phyloP scores from a whole-genome alignment of 305 asterid genomes.

The Fraxinus velutina region DNA sequence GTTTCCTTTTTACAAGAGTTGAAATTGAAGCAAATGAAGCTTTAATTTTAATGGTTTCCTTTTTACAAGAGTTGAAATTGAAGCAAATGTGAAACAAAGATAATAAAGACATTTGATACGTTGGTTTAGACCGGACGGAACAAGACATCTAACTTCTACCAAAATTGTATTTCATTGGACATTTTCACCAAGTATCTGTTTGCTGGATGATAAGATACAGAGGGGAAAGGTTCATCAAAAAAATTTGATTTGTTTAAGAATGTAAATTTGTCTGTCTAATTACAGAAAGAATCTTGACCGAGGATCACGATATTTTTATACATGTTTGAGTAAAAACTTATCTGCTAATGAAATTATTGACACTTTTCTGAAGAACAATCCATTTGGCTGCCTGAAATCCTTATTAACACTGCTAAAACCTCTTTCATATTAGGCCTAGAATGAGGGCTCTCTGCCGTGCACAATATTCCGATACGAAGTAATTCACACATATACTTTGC shows the following conservation, averaged over 20 bases:
- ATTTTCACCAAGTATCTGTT: not conserved
- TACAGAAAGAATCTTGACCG: constrained; percentile 35
- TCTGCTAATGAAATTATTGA: constrained; percentile 4
- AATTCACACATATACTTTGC: constrained; percentile 70
- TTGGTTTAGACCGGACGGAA: not conserved
- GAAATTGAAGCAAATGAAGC: not conserved
- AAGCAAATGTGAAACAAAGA: not conserved
- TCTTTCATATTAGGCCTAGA: constrained; percentile 82
- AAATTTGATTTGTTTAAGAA: not conserved
- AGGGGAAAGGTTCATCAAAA: not conserved
- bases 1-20: not conserved
- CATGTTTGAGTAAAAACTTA: not conserved
- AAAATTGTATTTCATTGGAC: not conserved
- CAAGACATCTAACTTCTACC: not conserved
- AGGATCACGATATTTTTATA: not conserved
- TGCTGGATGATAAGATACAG: not conserved
- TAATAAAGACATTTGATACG: not conserved
- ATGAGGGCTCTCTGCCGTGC: constrained; percentile 70
- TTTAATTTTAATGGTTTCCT: not conserved
- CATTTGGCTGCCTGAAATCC: constrained; percentile 37
- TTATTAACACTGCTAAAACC: constrained; percentile 64
- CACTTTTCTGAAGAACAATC: constrained; percentile 25
- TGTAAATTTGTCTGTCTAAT: constrained; percentile 20
- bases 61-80: not conserved
- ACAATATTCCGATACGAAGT: constrained; percentile 67